Evolutionary conservation across 129 eudicot species (phyloP), one percentile per base, ranked within the genome.

Genomic region (Centrapalus pauciflorus): DNA sequence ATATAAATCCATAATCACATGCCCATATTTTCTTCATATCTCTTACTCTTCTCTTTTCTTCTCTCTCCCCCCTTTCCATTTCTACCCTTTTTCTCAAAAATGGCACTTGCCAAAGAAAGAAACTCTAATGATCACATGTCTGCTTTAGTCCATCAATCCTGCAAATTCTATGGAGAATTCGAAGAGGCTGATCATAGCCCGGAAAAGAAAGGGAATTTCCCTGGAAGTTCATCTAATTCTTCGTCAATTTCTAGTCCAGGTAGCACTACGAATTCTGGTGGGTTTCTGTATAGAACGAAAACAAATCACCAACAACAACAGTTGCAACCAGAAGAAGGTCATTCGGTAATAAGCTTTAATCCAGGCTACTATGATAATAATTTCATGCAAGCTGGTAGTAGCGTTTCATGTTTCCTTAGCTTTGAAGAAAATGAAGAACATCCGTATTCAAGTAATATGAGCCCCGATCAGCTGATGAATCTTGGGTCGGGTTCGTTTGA

Each of bases 181-280:
- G 81, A 72, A 34, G 84, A 74, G 9, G 61, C 69, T 13, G 72
- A 69, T 2, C 71, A 64, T 13, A 78, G 77, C 69, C 72, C 91
- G 2, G 79, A 72, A 21, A 86, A 81, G 71, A 58, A 73, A 23
- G 55, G 60, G 61, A 67, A 74, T 35, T 59, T 75, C 4, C 67
- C 75, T 3, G 71, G 76, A 55, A 82, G 86, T 65, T 66, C 76
- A 0, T 77, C 82, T 5, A 75, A 75, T 66, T 85, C 97, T 21
- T 85, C 93, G 20, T 65, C 96, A 0, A 79, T 84, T 61, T 87
- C 97, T 0, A 90, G 95, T 51, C 95, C 93, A 0, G 74, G 83
- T 16, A 90, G 97, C 76, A 69, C 89, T 3, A 56, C 79, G 0
- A 90, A 78, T 52, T 90, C 89, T 3, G 64, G 71, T 25, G 87